These are phyloP conservation scores for Xylaria sp. DNA, from an alignment of 2,329 filamentous ascomycete genomes.

Conservation along the genomic window DNA sequence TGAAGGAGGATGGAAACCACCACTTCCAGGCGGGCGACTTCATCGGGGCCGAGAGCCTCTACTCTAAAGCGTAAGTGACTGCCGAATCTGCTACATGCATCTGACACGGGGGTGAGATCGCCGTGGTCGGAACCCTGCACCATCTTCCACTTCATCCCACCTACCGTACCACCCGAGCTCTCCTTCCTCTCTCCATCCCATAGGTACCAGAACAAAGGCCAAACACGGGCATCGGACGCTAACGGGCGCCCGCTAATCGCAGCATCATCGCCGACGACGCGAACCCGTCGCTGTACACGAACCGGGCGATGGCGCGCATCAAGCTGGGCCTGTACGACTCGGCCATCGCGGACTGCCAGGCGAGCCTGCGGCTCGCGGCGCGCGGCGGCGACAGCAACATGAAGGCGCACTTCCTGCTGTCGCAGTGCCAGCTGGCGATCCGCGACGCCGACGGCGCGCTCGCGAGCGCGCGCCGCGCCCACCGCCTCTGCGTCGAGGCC, in stretches of 20 bases:
- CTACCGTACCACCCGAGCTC: background rate
- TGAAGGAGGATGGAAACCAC: conserved; percentile 65
- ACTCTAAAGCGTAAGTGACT: conserved; percentile 68
- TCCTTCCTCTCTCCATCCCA: no score
- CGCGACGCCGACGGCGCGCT: conserved; percentile 74
- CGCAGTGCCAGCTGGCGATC: conserved; percentile 79
- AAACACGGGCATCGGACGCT: background rate
- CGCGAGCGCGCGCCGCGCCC: conserved; percentile 69
- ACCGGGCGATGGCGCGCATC: conserved; percentile 81
- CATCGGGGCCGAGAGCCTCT: conserved; percentile 65
- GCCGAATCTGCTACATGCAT: background rate
- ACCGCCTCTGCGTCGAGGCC: conserved; percentile 65
- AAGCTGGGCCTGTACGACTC: conserved; percentile 73
- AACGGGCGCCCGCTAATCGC: conserved; percentile 3
- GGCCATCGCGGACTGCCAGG: conserved; percentile 76
- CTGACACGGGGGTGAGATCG: background rate
- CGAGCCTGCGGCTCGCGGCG: conserved; percentile 73
- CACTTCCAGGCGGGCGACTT: conserved; percentile 69
- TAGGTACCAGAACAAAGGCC: no score
- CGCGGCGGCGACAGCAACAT: conserved; percentile 65
- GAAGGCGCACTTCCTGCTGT: conserved; percentile 83
- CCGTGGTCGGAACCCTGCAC: background rate
- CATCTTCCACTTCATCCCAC: background rate
- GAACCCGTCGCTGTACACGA: conserved; percentile 83
- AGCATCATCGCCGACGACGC: conserved; percentile 77